Percentiles rank a stretch among this genome's conserved stretches.
Evolutionary conservation across 1,139 yeast genomes (phyloP).

Genomic region (Debaryomyces nepalensis): DNA sequence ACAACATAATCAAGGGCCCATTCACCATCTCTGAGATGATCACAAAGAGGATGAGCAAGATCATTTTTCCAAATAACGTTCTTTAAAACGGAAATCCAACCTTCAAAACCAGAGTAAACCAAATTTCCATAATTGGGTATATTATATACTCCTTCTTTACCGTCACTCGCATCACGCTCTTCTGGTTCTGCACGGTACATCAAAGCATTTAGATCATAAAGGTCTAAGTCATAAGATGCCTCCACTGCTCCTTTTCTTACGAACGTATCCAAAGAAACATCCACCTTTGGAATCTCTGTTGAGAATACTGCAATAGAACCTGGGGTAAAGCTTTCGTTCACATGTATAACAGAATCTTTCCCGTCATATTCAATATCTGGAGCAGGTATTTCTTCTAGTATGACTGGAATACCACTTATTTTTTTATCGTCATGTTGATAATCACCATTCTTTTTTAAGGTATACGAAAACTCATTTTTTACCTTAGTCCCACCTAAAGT

Average conservation of each 20-base stretch:
- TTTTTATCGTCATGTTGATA: conserved; percentile 43
- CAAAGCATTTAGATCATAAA: conserved; percentile 75
- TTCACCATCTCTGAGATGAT: conserved; percentile 76
- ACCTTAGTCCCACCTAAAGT: conserved; percentile 69
- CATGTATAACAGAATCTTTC: conserved; percentile 53
- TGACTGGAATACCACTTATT: conserved; percentile 66
- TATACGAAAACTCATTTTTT: conserved; percentile 61
- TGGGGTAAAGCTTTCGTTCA: conserved; percentile 67
- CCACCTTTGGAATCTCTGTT: conserved; percentile 67
- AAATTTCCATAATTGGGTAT: conserved; percentile 76
- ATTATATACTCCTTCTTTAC: conserved; percentile 70
- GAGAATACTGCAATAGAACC: conserved; percentile 88
- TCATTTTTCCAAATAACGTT: conserved; percentile 70
- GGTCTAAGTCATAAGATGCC: conserved; percentile 62
- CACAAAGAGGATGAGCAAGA: conserved; percentile 81
- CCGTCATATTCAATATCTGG: conserved; percentile 51
- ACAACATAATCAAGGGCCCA: conserved; percentile 90
- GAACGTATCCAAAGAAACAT: conserved; percentile 58
- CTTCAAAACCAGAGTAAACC: conserved; percentile 90
- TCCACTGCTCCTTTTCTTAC: conserved; percentile 75
- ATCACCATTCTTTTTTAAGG: conserved; percentile 60
- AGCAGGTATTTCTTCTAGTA: conserved; percentile 55
- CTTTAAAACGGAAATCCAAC: conserved; percentile 79
- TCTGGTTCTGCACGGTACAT: conserved; percentile 84
- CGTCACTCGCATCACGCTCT: conserved; percentile 80